Base-by-base conservation (phyloP, 1,284 basidiomycete species). In the Cutaneotrichosporon spelunceum region DNA sequence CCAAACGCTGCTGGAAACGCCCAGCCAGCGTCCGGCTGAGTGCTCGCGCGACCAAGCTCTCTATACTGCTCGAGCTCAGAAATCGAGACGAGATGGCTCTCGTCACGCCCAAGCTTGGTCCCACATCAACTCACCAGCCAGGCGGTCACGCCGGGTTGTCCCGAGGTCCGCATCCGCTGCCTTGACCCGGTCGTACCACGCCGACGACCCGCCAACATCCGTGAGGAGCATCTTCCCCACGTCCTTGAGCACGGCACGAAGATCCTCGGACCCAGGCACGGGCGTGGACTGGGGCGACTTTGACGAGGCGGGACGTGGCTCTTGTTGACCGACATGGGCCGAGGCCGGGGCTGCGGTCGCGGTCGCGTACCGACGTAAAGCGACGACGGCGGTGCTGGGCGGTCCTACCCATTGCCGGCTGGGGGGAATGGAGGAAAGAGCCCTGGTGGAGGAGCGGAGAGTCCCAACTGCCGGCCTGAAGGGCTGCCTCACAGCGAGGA, bases 131-230 rank as follows among this genome's bases (percentile, higher is more conserved):
- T 57, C 62, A 77, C 77, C 70, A 19, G 65, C 72, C 45, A 78
- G 50, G 14, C 68, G 66, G 10, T 63, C 58, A 27, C 63, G 58
- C 14, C 72, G 54, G 0, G 61, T 47, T 1, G 10, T 13, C 10
- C 33, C 19, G 16, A 73, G 59, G 53, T 74, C 71, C 14, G 36
- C 19, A 3, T 67, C 34, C 2, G 66, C 69, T 5, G 57, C 48
- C 19, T 60, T 57, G 1, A 75, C 57, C 13, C 72, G 62, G 26
- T 61, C 55, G 9, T 63, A 62, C 76, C 75, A 78, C 21, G 63
- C 57, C 24, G 66, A 64, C 10, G 68, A 67, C 10, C 76, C 77
- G 21, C 76, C 76, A 29, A 78, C 65, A 26, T 76, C 72, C 26
- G 66, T 64, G 16, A 68, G 63, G 3, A 77, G 65, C 21, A 77